These are phyloP conservation scores for Colletotrichum chlorophyti DNA, from an alignment of 2,329 filamentous ascomycete genomes.

Conservation along the genomic window DNA sequence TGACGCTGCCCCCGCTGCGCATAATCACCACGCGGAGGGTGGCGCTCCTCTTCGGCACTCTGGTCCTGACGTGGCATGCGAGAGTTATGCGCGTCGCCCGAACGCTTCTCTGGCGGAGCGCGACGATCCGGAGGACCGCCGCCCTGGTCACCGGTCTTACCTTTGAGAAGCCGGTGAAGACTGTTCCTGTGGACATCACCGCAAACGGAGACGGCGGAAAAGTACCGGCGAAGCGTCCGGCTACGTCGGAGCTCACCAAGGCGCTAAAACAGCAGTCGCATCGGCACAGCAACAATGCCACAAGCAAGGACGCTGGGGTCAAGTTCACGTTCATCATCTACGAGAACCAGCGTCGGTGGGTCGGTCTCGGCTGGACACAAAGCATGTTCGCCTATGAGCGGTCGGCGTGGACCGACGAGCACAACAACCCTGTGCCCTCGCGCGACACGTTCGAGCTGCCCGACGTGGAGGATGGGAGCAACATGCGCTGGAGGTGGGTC, in stretches of 20 bases:
- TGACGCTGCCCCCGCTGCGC: conserved; percentile 82
- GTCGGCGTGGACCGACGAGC: conserved; percentile 93
- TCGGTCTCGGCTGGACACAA: conserved; percentile 93
- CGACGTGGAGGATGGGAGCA: conserved; percentile 65
- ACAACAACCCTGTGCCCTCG: conserved; percentile 79
- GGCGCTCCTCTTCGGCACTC: conserved; percentile 83
- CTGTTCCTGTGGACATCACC: conserved; percentile 27
- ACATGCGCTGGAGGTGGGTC: conserved; percentile 76
- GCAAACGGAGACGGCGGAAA: conserved; percentile 16
- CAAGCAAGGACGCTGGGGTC: conserved; percentile 75
- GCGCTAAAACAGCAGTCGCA: conserved; percentile 43
- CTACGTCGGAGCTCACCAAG: conserved; percentile 54
- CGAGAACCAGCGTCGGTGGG: conserved; percentile 95
- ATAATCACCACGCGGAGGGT: conserved; percentile 89
- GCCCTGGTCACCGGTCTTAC: conserved; percentile 81
- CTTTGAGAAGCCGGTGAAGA: conserved; percentile 61
- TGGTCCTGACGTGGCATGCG: conserved; percentile 91
- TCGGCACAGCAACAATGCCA: conserved; percentile 38
- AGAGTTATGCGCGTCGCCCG: conserved; percentile 84
- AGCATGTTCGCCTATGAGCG: conserved; percentile 91
- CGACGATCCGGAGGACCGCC: conserved; percentile 72
- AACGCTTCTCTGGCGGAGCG: conserved; percentile 89
- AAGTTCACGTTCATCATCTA: conserved; percentile 97
- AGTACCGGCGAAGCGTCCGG: conserved; percentile 40
- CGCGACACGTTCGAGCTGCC: conserved; percentile 74